These are phyloP conservation scores for Diutina siamensis DNA, from an alignment of 1,139 yeast species.

Conservation along the genomic window DNA sequence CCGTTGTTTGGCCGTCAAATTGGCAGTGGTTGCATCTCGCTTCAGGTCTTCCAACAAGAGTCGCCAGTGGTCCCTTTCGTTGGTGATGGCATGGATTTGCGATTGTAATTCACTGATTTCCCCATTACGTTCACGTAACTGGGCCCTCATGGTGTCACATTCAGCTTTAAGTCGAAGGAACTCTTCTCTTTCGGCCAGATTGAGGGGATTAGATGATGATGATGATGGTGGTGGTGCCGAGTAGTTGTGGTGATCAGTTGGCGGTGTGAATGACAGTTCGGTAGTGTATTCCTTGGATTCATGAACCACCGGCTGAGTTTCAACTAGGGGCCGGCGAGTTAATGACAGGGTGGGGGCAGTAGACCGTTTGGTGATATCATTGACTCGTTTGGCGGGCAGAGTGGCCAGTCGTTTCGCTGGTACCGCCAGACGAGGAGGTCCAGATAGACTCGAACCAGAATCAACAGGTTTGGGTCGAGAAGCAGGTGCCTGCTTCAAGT, in stretches of 20 bases:
- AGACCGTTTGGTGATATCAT: slow-evolving; percentile 13
- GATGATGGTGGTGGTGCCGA: neutral
- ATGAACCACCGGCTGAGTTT: neutral
- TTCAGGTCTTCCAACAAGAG: slow-evolving; percentile 23
- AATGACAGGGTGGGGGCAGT: neutral
- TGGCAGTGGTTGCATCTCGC: slow-evolving; percentile 40
- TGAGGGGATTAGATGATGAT: neutral
- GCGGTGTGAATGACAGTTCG: neutral
- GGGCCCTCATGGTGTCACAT: neutral
- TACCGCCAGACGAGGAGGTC: neutral
- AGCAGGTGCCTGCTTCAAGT: neutral
- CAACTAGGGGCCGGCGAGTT: neutral
- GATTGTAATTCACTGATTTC: neutral
- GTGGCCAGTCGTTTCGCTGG: slow-evolving; percentile 44
- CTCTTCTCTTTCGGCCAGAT: slow-evolving; percentile 3
- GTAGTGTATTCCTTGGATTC: neutral
- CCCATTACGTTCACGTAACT: neutral
- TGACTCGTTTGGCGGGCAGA: slow-evolving; percentile 46
- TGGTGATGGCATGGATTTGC: neutral
- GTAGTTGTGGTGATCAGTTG: too few relatives aligned
- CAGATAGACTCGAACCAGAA: neutral
- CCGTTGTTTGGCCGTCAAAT: slow-evolving; percentile 46
- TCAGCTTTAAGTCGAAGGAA: neutral
- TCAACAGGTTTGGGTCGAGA: neutral
- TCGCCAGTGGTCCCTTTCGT: slow-evolving; percentile 15